These are phyloP conservation scores for Aspergillus udagawae DNA, from an alignment of 2,329 filamentous ascomycete genomes.

Conservation along the genomic window DNA sequence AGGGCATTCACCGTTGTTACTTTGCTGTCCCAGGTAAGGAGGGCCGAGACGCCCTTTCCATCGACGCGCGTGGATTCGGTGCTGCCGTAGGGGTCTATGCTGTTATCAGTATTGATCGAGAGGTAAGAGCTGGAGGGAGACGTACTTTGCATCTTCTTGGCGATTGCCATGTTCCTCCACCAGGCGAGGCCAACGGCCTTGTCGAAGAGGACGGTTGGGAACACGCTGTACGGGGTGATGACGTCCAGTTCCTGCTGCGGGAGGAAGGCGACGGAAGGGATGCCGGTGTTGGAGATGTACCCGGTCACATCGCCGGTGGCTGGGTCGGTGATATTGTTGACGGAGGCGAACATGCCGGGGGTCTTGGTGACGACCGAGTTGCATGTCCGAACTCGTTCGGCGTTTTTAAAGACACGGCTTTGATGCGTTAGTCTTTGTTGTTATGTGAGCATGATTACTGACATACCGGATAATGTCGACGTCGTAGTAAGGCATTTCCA, in stretches of 20 bases:
- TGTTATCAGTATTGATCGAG: not conserved
- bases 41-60: constrained; percentile 36
- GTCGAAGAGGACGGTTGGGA: constrained; percentile 38
- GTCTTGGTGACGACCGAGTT: constrained; percentile 28
- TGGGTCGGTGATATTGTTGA: constrained; percentile 42
- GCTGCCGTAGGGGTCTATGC: constrained; percentile 34
- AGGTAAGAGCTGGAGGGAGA: not conserved
- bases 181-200: constrained; percentile 39
- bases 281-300: constrained; percentile 42
- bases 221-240: constrained; percentile 40
- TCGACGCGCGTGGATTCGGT: constrained; percentile 41
- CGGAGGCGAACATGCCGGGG: constrained; percentile 41
- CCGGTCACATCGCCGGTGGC: constrained; percentile 34
- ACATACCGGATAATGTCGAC: constrained; percentile 37
- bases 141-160: constrained; percentile 34
- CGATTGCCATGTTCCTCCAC: constrained; percentile 42
- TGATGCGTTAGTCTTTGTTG: not conserved
- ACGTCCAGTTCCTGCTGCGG: constrained; percentile 41
- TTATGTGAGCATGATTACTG: not conserved
- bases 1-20: constrained; percentile 40
- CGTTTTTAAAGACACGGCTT: not conserved
- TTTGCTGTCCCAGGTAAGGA: constrained; percentile 46
- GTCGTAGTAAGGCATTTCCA: constrained; percentile 44
- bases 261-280: constrained; percentile 40
- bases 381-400: not conserved